These are phyloP conservation scores for Paecilomyces formosus DNA, from an alignment of 2,329 filamentous ascomycete genomes.

Conservation along the genomic window DNA sequence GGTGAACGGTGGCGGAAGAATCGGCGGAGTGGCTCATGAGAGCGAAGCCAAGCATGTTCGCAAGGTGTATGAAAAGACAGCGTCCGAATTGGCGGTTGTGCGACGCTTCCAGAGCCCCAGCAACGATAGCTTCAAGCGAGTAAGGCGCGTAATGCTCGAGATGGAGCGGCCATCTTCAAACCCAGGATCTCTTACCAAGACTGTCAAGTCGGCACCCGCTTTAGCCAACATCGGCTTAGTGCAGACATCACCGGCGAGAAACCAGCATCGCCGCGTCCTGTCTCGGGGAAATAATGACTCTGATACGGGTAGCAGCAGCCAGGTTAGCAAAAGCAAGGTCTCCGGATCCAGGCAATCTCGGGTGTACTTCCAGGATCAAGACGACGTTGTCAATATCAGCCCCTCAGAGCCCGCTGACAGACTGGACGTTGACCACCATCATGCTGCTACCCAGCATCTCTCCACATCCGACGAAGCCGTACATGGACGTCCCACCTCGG, in stretches of 20 bases:
- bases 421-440: conserved; percentile 14
- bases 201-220: conserved; percentile 28
- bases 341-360: conserved; percentile 18
- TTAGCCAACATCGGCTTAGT: conserved; percentile 16
- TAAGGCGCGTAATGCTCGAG: conserved; percentile 21
- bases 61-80: conserved; percentile 38
- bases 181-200: conserved; percentile 18
- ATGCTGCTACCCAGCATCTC: conserved; percentile 26
- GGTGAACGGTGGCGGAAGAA: conserved; percentile 20
- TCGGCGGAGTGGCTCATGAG: conserved; percentile 21
- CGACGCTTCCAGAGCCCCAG: conserved; percentile 39
- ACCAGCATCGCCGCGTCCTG: conserved; percentile 8
- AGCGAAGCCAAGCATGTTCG: conserved; percentile 32
- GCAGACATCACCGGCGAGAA: conserved; percentile 14
- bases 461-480: conserved; percentile 27
- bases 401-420: conserved; percentile 14
- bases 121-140: conserved; percentile 34
- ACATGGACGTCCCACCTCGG: conserved; percentile 10
- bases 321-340: conserved; percentile 14
- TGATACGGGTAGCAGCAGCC: conserved; percentile 13
- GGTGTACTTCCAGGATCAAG: conserved; percentile 23
- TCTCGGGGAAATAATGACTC: background rate
- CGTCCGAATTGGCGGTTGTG: conserved; percentile 37
- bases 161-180: conserved; percentile 7
- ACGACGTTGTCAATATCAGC: conserved; percentile 20